Base-by-base conservation (phyloP, 768 basidiomycete genomes). In the Naganishia vaughanmartiniae region DNA sequence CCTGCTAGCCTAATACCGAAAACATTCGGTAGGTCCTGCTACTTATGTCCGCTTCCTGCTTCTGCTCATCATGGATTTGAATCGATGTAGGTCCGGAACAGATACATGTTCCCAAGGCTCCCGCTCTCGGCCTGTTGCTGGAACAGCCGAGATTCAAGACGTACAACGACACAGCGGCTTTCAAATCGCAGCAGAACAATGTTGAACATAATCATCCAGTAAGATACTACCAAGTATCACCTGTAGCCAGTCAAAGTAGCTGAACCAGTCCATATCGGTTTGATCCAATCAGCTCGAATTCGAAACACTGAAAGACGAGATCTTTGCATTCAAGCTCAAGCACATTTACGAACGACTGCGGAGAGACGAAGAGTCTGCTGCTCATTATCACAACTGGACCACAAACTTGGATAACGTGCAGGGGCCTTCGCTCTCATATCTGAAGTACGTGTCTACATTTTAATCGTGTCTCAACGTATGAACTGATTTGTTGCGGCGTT, bases 31-130 rank as follows among this genome's bases (percentile, higher is more conserved):
- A 21, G 63, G 74, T 76, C n/a, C 30, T 26, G 14, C 7, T 4
- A 45, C 21, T 46, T 2, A 4, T 12, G 33, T 42, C 28, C 2
- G 15, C 14, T 39, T 30, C 30, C 53, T 21, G 36, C 46, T 63
- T 30, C 54, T 15, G n/a, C n/a, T 54, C 6, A 19, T 3, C n/a
- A n/a, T n/a, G n/a, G n/a, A n/a, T 54, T 28, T 10, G 15, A 31
- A 24, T 46, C 19, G 7, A 9, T 17, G 19, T 66, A 78, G 77
- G 78, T 21, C 88, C 89, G 4, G 85, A 87, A 19, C 83, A 83
- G 48, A 90, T 94, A 42, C 87, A 91, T 77, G 86, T 97, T 26
- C 96, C 96, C 21, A 97, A 95, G 83, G 95, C 97, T 84, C 96
- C 96, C 15, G 89, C 93, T 1, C 85, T 99, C 21, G 96, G 96